Evolutionary conservation across 352 stramenopile species (phyloP), one percentile per base, ranked within the genome.

Genomic region (Phytophthora colocasiae): DNA sequence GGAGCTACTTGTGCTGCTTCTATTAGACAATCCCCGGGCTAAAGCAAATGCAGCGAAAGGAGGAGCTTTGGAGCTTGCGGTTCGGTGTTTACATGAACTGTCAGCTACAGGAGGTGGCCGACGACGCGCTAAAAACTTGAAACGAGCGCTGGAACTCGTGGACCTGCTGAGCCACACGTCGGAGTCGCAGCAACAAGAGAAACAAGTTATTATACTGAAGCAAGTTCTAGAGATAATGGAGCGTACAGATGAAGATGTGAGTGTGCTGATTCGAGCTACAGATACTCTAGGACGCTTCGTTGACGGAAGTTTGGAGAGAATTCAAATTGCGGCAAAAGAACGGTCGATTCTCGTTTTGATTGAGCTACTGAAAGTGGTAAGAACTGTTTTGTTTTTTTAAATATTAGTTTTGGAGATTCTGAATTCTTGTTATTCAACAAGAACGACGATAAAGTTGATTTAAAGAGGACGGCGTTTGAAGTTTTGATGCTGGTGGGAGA

Each of bases 401-500:
- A 17, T 7, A 36, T 12, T 15, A 15, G 2, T 31, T 6, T 19
- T 45, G 6, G 1, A 19, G 27, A 29, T 27, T 45, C 26, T 64
- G 17, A 69, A 10, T 3, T 3, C 19, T 55, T 5, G 7, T 45
- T 54, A n/a, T 43, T 45, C 27, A 8, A 31, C 27, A 31, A 71
- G 63, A 17, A 43, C 8, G 66, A 46, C 24, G 68, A 78, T 0
- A 69, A 58, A 2, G 61, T 72, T 22, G 69, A 85, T 0, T 45
- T 88, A 19, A 88, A 85, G 58, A 73, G 73, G 8, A 66, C 66
- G 1, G 66, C 56, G 9, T 85, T 69, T 32, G 77, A 80, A 34
- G 79, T 73, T 6, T 58, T 90, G 8, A 45, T 73, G 17, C 40
- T 77, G 14, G 62, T 88, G 50, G 70, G 75, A 4, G 65, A 83